Evolutionary conservation across 371 early-diverging fungal species (phyloP), one percentile per base, ranked within the genome.

Genomic region (Mucor mucedo): DNA sequence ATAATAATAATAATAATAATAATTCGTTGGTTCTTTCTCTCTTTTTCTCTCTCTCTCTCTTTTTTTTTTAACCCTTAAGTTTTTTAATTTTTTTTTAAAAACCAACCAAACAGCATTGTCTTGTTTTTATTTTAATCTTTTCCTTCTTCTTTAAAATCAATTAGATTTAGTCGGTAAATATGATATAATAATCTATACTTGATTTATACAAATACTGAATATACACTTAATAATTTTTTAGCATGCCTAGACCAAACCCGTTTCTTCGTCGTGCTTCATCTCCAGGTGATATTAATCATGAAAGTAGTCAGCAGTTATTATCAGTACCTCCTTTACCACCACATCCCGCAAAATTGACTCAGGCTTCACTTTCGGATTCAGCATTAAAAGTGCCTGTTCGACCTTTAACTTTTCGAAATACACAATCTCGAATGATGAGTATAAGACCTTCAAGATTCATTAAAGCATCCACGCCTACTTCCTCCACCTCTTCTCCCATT

Each of bases 221-320:
- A 13, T 21, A 49, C 5, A 35, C 35, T 35, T 35, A 35, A 6
- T 35, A 21, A 21, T 21, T 35, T 35, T 35, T 35, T 32, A 58
- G 14, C 14, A 71, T 71, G 71, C 67, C 68, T 49, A 71, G 68
- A 66, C 62, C 48, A 52, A 71, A 71, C 38, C 71, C 71, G 33
- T 71, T 71, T 57, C 61, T 67, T 57, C 71, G 71, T 40, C 71
- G 71, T 49, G 63, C 67, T 29, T 71, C 71, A 35, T 63, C 71
- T 44, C 67, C 71, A 32, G 71, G 71, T 9, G 62, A 61, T 42
- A 53, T 70, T n/a, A 48, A 54, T 54, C 29, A 52, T 27, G 53
- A 57, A 35, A 41, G n/a, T 35, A 42, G 41, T 21, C 50, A 14
- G 11, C 49, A 57, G 27, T 56, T 60, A 30, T 39, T 68, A 4